Evolutionary conservation across 306 rosid species (phyloP), one percentile per base, ranked within the genome.

Genomic region (Dalbergia cultrata): DNA sequence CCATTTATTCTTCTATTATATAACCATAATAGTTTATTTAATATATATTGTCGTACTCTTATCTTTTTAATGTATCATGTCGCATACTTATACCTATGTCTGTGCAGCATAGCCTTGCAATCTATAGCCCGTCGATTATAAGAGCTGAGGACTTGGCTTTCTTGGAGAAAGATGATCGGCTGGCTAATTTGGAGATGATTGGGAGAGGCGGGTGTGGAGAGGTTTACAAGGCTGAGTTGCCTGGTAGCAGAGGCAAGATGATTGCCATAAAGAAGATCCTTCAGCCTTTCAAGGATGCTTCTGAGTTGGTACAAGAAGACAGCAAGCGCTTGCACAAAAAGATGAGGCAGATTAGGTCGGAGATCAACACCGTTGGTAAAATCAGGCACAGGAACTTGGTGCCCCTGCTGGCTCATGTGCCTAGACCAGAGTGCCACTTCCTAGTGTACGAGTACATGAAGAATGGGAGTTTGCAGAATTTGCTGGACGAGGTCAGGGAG

Each of bases 401-500:
- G 8, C 90, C 98, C 76, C 86, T 96, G 22, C 54, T 96, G 13
- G 97, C 99, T 6, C 99, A 96, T 52, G 80, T 92, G 8, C 79
- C 89, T 4, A 91, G 92, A 39, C 97, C 97, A 3, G 94, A 93
- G 33, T 91, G 93, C 44, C 97, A 96, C 76, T 87, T 85, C 80
- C 91, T 96, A 16, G 93, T 96, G 17, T 96, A 92, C 0, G 99
- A 93, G 53, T 96, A 62, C 90, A 96, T 96, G 98, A 96, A 92
- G 73, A 96, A 96, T 35, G 97, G 99, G 0, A 96, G 99, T 77
- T 85, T 96, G 62, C 97, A 90, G 18, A 91, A 93, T 80, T 21
- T 70, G 54, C 34, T 96, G 31, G 7, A 0, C 6, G 65, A 67
- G 3, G 94, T 82, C 33, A 35, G 83, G 0, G 81, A 5, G 0